Percentiles rank a stretch among this genome's conserved stretches.
These are phyloP conservation scores for Micromonas commoda DNA, from an alignment of 139 green algal genomes.

Conservation along the genomic window DNA sequence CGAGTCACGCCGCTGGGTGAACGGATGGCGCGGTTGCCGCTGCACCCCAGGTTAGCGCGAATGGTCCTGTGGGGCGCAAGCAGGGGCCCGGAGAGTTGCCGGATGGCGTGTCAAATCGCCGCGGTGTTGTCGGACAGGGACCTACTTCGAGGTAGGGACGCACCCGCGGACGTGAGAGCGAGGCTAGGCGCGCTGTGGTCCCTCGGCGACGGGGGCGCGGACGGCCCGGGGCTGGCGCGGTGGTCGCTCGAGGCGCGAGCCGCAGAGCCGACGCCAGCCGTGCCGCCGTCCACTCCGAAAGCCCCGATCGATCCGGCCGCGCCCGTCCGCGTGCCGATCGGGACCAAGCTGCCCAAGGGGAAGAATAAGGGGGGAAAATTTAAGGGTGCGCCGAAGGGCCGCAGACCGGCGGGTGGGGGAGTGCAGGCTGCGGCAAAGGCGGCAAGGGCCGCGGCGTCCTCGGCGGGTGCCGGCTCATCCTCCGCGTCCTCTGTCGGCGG, in stretches of 20 bases:
- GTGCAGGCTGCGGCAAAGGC: background rate
- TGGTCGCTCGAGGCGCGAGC: background rate
- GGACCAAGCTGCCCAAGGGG: background rate
- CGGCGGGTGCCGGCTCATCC: no score
- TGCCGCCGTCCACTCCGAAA: background rate
- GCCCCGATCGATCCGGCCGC: background rate
- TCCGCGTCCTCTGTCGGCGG: no score
- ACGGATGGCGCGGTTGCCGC: constrained; percentile 24
- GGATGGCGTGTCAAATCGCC: constrained; percentile 40
- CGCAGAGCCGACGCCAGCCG: background rate
- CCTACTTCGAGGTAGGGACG: constrained; percentile 31
- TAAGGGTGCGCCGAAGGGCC: background rate
- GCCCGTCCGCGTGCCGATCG: background rate
- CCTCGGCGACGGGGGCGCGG: no score
- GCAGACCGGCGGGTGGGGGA: background rate
- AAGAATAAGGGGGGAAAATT: background rate
- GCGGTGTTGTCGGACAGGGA: constrained; percentile 42
- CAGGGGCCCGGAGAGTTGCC: background rate
- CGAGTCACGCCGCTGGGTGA: constrained; percentile 11
- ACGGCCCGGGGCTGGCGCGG: no score
- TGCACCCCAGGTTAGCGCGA: constrained; percentile 34
- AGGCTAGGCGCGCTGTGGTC: constrained; percentile 35
- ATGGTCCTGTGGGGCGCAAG: constrained; percentile 38
- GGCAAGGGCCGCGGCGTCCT: background rate
- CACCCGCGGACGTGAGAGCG: constrained; percentile 35